Evolutionary conservation across 2,329 filamentous ascomycete genomes (phyloP).

Genomic region (Clonostachys solani): DNA sequence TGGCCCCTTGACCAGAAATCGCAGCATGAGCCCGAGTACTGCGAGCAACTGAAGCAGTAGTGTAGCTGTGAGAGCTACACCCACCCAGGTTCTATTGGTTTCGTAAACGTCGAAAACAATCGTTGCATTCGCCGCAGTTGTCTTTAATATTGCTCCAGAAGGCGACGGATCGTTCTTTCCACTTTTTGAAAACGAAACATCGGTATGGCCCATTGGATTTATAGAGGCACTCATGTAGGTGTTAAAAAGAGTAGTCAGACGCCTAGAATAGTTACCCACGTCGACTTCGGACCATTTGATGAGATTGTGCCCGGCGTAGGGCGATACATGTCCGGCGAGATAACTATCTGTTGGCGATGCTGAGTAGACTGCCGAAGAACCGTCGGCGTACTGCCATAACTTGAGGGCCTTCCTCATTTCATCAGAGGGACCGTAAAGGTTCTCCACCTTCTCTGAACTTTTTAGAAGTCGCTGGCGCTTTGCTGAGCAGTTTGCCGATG

Average conservation of each 20-base stretch:
- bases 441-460: neutral
- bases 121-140: no score
- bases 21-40: neutral
- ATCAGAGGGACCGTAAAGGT: neutral
- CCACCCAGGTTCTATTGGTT: neutral
- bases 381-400: neutral
- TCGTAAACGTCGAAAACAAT: neutral
- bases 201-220: neutral
- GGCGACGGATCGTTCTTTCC: no score
- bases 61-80: neutral
- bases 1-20: neutral
- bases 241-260: neutral
- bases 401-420: no score
- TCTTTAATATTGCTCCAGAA: no score
- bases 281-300: neutral
- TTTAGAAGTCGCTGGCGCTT: no score
- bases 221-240: neutral
- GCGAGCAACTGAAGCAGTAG: neutral
- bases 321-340: neutral
- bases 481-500: no score
- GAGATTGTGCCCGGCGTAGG: neutral
- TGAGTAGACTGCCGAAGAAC: neutral
- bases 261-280: neutral
- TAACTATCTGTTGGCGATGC: neutral
- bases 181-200: neutral